phyloP scores from a whole-genome alignment of 139 green algal species.

The Closterium sp. region DNA sequence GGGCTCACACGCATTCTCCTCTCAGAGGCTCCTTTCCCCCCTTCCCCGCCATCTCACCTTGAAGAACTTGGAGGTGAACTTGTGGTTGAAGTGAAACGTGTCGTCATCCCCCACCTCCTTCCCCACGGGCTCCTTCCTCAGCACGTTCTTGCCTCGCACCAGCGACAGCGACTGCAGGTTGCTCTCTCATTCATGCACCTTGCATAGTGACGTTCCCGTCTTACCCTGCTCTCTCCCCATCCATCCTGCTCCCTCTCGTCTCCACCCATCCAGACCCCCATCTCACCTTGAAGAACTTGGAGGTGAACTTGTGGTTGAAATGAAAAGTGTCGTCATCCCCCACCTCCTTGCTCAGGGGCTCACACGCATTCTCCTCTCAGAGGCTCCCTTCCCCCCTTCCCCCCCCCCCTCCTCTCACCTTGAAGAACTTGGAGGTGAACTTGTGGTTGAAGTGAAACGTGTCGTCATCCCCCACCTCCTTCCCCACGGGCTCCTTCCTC shows the following conservation, averaged over 20 bases:
- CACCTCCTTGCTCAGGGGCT: conserved; percentile 70
- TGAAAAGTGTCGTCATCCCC: conserved; percentile 78
- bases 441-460: conserved; percentile 89
- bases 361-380: too few species aligned
- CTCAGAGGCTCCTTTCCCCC: conserved; percentile 90
- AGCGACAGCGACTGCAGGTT: conserved; percentile 83
- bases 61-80: conserved; percentile 64
- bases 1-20: too few species aligned
- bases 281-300: conserved; percentile 81
- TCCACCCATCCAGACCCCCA: too few species aligned
- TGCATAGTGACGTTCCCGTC: too few species aligned
- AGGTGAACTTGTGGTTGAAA: conserved; percentile 85
- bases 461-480: conserved; percentile 83
- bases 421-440: too few species aligned
- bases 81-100: conserved; percentile 88
- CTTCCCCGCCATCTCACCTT: too few species aligned
- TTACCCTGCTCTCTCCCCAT: too few species aligned
- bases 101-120: conserved; percentile 84
- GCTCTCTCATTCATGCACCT: too few species aligned
- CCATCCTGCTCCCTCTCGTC: too few species aligned
- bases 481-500: conserved; percentile 77
- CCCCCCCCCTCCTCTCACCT: conserved; percentile 93
- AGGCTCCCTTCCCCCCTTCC: not conserved
- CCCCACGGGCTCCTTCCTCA: conserved; percentile 80
- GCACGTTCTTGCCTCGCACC: conserved; percentile 71